Conservation (phyloP, 345 rosid species). For the Gossypium raimondii region DNA sequence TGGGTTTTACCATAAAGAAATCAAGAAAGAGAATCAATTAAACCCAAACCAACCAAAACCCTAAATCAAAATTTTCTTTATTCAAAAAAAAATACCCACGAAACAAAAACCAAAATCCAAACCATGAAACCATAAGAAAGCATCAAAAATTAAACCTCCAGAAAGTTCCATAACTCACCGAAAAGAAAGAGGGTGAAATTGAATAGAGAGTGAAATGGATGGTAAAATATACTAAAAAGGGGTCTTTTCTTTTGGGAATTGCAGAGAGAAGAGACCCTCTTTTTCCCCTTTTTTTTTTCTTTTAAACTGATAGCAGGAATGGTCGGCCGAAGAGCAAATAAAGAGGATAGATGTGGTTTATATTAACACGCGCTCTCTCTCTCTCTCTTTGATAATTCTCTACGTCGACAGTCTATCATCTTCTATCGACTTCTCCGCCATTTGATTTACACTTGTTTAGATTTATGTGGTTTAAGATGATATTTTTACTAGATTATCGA, state of each 20-base stretch:
- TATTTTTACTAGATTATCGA: no score
- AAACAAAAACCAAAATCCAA: neutral
- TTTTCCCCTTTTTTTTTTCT: neutral
- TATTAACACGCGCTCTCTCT: neutral
- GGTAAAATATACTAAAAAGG: neutral
- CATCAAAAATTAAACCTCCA: neutral
- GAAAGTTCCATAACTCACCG: neutral
- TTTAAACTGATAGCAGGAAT: neutral
- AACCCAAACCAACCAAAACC: neutral
- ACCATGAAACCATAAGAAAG: neutral
- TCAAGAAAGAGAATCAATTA: neutral
- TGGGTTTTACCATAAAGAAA: no score
- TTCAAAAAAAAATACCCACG: neutral
- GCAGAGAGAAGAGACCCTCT: slow-evolving; percentile 13
- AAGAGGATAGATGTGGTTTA: slow-evolving; percentile 8
- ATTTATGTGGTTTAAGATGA: no score
- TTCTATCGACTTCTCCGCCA: neutral
- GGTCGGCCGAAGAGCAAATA: slow-evolving; percentile 31
- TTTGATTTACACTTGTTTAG: neutral
- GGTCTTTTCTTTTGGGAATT: neutral
- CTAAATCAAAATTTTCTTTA: neutral
- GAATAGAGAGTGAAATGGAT: neutral
- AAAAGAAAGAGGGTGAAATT: neutral
- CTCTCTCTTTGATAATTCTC: neutral
- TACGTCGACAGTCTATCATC: slow-evolving; percentile 1